Evolutionary conservation across 2,329 filamentous ascomycete genomes (phyloP), one percentile per base, ranked within the genome.

Genomic region (Achaetomium macrosporum): DNA sequence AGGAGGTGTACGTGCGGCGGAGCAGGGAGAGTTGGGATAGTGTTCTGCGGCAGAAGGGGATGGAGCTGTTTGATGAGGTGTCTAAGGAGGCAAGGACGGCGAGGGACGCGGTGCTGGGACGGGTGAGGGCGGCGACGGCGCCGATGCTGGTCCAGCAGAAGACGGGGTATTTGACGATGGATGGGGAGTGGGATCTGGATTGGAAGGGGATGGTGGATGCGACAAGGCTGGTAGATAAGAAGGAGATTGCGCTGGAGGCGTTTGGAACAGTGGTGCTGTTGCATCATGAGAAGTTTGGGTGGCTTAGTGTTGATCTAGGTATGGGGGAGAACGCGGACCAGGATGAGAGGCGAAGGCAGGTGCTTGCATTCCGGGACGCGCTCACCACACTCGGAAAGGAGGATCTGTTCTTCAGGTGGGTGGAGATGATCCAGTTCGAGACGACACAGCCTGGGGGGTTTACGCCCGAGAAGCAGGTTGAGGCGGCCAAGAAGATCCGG

Each of bases 381-480:
- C 76, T 96, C 61, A 77, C 80, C 1, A 77, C 77, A 2, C 76
- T 93, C 69, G 90, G 87, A 41, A 95, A 96, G 70, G 91, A 96
- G 68, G 83, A 87, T 58, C 69, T 96, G 49, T 96, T 96, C 72
- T 96, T 88, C 72, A 82, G 86, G 51, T 96, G 90, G 90, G 88
- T 96, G 45, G 91, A 96, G 73, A 79, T 95, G 65, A 84, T 96
- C 46, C 90, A 96, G 71, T 95, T 83, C 64, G 90, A 96, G 71
- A 85, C 88, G 40, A 85, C 83, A 35, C 79, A 81, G 60, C 87
- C 90, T 0, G 88, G 85, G 16, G 88, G 88, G 0, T 95, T 95
- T 65, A 87, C 85, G 1, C 73, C 77, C 0, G 86, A 90, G 65
- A 79, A 83, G 63, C 90, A 95, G 69, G 75, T 81, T 51, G 79